Base-by-base conservation (phyloP, 169 alveolate genomes). In the Cryptosporidium parvum region DNA sequence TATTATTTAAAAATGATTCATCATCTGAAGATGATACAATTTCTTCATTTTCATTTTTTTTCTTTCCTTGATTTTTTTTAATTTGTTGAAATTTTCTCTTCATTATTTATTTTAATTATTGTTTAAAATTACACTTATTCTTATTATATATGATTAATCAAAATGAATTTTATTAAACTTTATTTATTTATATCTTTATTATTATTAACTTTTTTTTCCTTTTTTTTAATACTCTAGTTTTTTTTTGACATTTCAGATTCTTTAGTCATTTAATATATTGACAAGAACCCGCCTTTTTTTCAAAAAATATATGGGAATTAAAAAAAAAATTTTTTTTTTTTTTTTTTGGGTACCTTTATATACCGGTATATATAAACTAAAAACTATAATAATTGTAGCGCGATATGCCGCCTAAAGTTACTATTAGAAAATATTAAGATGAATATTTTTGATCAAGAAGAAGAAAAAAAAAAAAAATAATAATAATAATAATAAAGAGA, bases 21-120 rank as follows among this genome's bases (percentile, higher is more conserved):
- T 80, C 89, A n/a, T 80, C 89, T 5, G 89, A 80, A 39, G 89
- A 80, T 29, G 72, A 65, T 7, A 37, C 31, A 12, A 80, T 62
- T 33, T 80, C 89, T 16, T 80, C 89, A 52, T 67, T 21, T 2
- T 45, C 67, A 45, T 23, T 29, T 39, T 59, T 42, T 48, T 51
- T 80, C 33, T 44, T 48, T 16, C 56, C 56, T 48, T 16, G 23
- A 48, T 14, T 48, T 14, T 48, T 48, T 48, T 14, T 48, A 0
- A 16, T 48, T 16, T 48, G 56, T 48, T 48, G 56, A 48, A 48
- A 48, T 48, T 48, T 14, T 16, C 56, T 48, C 7, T 48, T 48
- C 56, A 48, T 48, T 14, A 14, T 48, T 48, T 48, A 45, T 48
- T 16, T 48, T 14, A 42, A 48, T 48, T 48, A 12, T 21, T 5